Evolutionary conservation across 305 asterid species (phyloP).

Genomic region (Fraxinus nigra): DNA sequence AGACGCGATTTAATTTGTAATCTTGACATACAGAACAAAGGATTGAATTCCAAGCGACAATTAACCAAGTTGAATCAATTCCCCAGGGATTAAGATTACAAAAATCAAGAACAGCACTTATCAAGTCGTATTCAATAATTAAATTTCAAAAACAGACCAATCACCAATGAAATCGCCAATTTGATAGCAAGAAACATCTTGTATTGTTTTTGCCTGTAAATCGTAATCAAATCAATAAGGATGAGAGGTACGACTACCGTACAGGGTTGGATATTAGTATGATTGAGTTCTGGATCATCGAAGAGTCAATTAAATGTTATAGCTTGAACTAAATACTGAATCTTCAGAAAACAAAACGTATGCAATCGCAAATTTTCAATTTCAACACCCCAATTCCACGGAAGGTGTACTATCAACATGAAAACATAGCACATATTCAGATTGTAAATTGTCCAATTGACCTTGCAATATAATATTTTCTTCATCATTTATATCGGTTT

Average conservation of each 20-base stretch:
- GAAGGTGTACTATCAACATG: background rate
- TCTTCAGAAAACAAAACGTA: background rate
- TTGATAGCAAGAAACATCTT: background rate
- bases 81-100: background rate
- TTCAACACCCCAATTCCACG: background rate
- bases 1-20: background rate
- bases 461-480: background rate
- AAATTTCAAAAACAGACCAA: background rate
- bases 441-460: background rate
- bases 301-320: background rate
- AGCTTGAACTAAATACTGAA: background rate
- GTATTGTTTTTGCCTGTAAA: background rate
- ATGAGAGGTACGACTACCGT: background rate
- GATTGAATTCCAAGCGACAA: background rate
- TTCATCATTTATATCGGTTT: background rate
- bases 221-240: background rate
- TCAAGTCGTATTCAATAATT: background rate
- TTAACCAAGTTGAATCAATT: background rate
- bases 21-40: background rate
- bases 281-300: background rate
- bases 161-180: background rate
- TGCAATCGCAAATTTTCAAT: background rate
- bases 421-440: background rate
- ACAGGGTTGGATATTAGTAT: background rate
- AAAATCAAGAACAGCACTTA: background rate